These are phyloP conservation scores for Effrenium voratum DNA, from an alignment of 73 alveolate species.

Conservation along the genomic window DNA sequence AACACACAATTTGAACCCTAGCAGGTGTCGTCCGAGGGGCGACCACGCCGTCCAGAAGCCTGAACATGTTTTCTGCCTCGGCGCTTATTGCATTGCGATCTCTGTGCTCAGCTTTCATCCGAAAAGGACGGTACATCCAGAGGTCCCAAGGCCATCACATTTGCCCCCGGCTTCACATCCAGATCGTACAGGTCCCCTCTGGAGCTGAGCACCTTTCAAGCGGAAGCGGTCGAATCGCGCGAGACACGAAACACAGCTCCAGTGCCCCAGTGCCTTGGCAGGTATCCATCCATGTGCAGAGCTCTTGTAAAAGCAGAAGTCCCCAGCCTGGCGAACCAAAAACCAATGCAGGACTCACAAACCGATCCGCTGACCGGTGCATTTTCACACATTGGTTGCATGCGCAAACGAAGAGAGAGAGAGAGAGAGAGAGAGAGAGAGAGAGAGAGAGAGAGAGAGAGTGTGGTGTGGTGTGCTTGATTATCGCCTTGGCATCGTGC, in stretches of 20 bases:
- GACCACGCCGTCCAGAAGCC: constrained; percentile 65
- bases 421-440: too few species aligned
- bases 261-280: constrained; percentile 15
- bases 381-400: too few species aligned
- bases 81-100: too few species aligned
- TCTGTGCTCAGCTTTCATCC: too few species aligned
- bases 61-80: constrained; percentile 67
- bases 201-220: neutral
- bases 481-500: too few species aligned
- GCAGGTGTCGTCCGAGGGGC: neutral
- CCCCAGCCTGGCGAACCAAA: constrained; percentile 25
- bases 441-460: too few species aligned
- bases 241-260: neutral
- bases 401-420: too few species aligned
- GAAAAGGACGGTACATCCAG: too few species aligned
- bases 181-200: constrained; percentile 52
- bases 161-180: constrained; percentile 87
- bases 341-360: too few species aligned
- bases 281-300: constrained; percentile 88
- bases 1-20: neutral
- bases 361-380: too few species aligned
- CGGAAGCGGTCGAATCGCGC: neutral
- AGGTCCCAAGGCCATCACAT: neutral
- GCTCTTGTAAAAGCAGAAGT: constrained; percentile 89
- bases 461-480: too few species aligned